phyloP scores from a whole-genome alignment of 2,329 filamentous ascomycete species.

The Nemania abortiva region DNA sequence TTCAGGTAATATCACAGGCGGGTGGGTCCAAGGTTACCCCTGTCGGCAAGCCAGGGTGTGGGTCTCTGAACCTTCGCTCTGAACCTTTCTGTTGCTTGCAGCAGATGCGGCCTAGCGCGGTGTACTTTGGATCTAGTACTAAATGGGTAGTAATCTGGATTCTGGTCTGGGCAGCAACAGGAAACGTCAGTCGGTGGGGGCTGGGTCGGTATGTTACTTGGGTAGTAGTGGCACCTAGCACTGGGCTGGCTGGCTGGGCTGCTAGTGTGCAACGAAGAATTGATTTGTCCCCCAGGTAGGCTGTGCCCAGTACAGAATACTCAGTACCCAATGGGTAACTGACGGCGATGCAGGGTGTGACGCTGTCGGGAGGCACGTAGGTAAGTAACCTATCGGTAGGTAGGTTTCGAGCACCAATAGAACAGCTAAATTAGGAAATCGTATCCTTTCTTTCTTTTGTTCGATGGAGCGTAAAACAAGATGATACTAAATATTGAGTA shows the following conservation, averaged over 20 bases:
- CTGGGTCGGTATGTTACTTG: neutral
- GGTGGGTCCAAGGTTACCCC: conserved; percentile 12
- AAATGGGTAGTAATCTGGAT: conserved; percentile 29
- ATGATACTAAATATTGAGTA: neutral
- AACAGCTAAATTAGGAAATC: conserved; percentile 11
- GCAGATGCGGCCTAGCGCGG: conserved; percentile 22
- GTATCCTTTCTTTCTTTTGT: conserved; percentile 24
- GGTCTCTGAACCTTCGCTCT: conserved; percentile 9
- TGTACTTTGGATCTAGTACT: conserved; percentile 2
- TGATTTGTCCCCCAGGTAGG: conserved; percentile 2
- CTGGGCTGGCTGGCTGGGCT: conserved; percentile 15
- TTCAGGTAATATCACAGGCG: conserved; percentile 20
- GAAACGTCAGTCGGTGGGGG: conserved; percentile 16
- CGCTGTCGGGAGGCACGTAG: neutral
- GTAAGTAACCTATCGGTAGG: conserved; percentile 1
- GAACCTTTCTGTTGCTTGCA: conserved; percentile 2
- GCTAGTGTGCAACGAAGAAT: conserved; percentile 9
- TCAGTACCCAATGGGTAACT: neutral
- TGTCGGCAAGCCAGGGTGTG: conserved; percentile 20
- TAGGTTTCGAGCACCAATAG: conserved; percentile 21
- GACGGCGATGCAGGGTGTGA: conserved; percentile 19
- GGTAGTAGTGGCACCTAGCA: neutral
- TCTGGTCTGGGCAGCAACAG: conserved; percentile 30
- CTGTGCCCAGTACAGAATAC: neutral
- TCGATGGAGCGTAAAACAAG: conserved; percentile 9